Evolutionary conservation across 768 basidiomycete species (phyloP).

Genomic region (Auricularia sp.): DNA sequence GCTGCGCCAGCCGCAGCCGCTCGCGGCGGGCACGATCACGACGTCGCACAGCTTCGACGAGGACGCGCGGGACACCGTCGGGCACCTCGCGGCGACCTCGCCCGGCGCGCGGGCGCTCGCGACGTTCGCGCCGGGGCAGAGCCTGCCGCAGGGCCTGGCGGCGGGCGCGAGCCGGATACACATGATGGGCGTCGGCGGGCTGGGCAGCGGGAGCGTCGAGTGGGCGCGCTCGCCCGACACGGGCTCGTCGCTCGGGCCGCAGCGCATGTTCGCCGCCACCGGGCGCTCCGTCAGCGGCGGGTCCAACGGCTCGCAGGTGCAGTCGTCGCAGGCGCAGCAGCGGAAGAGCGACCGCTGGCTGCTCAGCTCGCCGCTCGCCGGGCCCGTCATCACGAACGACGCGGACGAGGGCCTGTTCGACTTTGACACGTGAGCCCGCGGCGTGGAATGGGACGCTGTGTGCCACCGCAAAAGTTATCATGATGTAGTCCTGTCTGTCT

Average conservation of each 20-base stretch:
- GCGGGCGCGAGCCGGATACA: slow-evolving; percentile 88
- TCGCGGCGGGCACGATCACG: not conserved
- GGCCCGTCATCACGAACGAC: slow-evolving; percentile 48
- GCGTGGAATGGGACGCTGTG: too few species aligned
- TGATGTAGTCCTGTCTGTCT: too few species aligned
- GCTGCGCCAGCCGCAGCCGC: not conserved
- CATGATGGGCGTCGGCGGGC: slow-evolving; percentile 39
- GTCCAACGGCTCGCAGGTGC: not conserved
- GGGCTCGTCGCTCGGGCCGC: slow-evolving; percentile 11
- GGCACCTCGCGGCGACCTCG: slow-evolving; percentile 10
- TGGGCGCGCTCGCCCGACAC: slow-evolving; percentile 21
- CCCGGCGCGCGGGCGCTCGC: slow-evolving; percentile 74
- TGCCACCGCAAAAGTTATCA: too few species aligned
- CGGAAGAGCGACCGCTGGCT: slow-evolving; percentile 15
- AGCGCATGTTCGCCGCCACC: slow-evolving; percentile 1
- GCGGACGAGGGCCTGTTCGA: slow-evolving; percentile 60
- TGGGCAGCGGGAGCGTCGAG: slow-evolving; percentile 7
- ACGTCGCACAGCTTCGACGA: not conserved
- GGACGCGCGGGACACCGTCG: not conserved
- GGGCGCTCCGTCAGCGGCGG: slow-evolving; percentile 3
- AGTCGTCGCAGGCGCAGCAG: not conserved
- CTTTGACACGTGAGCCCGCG: slow-evolving; percentile 35
- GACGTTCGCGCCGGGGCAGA: slow-evolving; percentile 83
- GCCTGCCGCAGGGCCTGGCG: slow-evolving; percentile 83
- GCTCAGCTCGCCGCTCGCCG: slow-evolving; percentile 50